Percentiles rank a stretch among this genome's conserved stretches.
Conservation (phyloP, 2,329 filamentous ascomycete genomes). For the Pseudovirgaria hyperparasitica region DNA sequence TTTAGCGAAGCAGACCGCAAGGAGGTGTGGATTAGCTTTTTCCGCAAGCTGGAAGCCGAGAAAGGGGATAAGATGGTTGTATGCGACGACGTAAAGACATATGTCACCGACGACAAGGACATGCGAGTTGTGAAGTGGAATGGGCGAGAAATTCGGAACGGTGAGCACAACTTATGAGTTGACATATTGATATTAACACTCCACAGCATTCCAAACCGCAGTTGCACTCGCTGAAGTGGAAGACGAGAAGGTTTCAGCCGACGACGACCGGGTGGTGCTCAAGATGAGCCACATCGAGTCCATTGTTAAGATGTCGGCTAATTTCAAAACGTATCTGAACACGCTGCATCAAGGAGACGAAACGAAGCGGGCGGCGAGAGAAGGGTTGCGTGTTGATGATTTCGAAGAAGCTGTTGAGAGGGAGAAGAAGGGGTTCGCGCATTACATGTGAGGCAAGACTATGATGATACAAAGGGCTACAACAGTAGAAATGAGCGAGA, state of each 20-base stretch:
- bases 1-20: conserved; percentile 8
- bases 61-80: conserved; percentile 5
- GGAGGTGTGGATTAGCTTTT: conserved; percentile 14
- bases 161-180: conserved; percentile 4
- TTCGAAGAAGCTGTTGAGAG: conserved; percentile 2
- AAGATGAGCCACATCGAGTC: conserved; percentile 7
- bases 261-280: conserved; percentile 2
- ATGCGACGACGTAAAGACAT: conserved; percentile 4
- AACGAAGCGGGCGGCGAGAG: conserved; percentile 1
- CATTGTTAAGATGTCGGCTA: conserved; percentile 8
- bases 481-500: too few species aligned
- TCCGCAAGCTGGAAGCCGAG: conserved; percentile 10
- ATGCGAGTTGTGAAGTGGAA: conserved; percentile 12
- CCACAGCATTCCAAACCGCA: conserved; percentile 11
- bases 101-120: conserved; percentile 7
- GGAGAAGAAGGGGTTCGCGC: not conserved
- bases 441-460: conserved; percentile 1
- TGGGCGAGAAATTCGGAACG: conserved; percentile 17
- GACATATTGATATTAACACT: not conserved
- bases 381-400: conserved; percentile 1
- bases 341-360: conserved; percentile 6
- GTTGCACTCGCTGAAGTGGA: conserved; percentile 10
- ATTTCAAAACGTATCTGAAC: conserved; percentile 10
- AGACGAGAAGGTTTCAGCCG: conserved; percentile 3
- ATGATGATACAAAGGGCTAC: too few species aligned